phyloP scores from a whole-genome alignment of 1,139 yeast genomes.

The Meyerozyma carpophila region DNA sequence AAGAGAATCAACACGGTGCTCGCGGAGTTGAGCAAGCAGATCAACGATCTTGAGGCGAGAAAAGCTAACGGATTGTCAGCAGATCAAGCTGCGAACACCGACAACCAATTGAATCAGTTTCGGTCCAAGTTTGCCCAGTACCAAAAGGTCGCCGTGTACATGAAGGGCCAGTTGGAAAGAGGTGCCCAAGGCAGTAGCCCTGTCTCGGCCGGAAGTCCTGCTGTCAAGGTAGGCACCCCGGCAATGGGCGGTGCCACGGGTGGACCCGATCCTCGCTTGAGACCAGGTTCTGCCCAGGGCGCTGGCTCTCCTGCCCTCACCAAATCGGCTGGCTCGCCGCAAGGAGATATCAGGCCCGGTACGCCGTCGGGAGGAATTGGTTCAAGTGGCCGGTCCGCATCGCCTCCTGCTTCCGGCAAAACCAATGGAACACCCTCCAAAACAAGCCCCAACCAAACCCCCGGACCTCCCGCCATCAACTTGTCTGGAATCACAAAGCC shows the following conservation, averaged over 20 bases:
- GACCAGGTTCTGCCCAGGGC: neutral
- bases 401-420: slow-evolving; percentile 4
- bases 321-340: neutral
- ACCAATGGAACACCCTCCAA: neutral
- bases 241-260: slow-evolving; percentile 1
- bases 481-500: slow-evolving; percentile 53
- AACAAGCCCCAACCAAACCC: slow-evolving; percentile 7
- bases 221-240: slow-evolving; percentile 4
- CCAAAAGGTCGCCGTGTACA: slow-evolving; percentile 34
- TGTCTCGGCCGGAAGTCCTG: slow-evolving; percentile 6
- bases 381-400: slow-evolving; percentile 6
- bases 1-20: slow-evolving; percentile 1
- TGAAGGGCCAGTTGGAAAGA: slow-evolving; percentile 28
- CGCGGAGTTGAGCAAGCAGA: neutral
- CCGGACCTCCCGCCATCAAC: slow-evolving; percentile 18
- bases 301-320: neutral
- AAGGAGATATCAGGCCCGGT: slow-evolving; percentile 3
- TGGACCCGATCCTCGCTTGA: neutral
- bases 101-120: slow-evolving; percentile 30
- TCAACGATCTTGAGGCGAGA: slow-evolving; percentile 14
- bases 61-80: slow-evolving; percentile 19
- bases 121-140: slow-evolving; percentile 31
- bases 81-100: slow-evolving; percentile 30
- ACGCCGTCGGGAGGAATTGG: slow-evolving; percentile 2
- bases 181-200: slow-evolving; percentile 11